Percentiles rank a stretch among this genome's conserved stretches.
Evolutionary conservation across 2,329 filamentous ascomycete genomes (phyloP).

Genomic region (Lasiodiplodia gonubiensis): DNA sequence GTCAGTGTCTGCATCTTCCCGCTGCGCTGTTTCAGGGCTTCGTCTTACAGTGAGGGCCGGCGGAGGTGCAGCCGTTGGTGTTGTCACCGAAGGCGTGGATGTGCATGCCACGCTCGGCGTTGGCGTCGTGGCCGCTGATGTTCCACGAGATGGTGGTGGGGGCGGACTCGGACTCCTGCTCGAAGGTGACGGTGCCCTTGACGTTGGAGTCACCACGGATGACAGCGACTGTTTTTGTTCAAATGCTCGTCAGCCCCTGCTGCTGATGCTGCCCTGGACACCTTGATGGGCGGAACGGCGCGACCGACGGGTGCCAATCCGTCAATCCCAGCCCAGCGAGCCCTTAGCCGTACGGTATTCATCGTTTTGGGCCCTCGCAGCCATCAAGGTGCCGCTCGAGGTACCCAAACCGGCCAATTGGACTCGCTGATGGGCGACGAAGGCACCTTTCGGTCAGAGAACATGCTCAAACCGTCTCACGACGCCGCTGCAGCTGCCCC

Average conservation of each 20-base stretch:
- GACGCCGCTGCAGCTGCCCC: conserved; percentile 40
- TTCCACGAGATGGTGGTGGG: conserved; percentile 91
- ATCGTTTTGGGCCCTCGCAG: conserved; percentile 13
- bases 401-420: conserved; percentile 21
- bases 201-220: conserved; percentile 98
- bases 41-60: conserved; percentile 89
- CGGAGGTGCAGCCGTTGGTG: conserved; percentile 99
- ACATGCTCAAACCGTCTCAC: conserved; percentile 64
- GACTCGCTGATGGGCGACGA: not conserved
- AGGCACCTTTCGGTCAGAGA: conserved; percentile 20
- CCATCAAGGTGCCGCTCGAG: conserved; percentile 27
- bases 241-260: conserved; percentile 19
- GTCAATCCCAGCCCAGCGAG: conserved; percentile 3
- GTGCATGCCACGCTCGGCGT: conserved; percentile 97
- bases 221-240: conserved; percentile 74
- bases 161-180: conserved; percentile 82
- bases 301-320: conserved; percentile 19
- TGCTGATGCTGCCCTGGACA: conserved; percentile 7
- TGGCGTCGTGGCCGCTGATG: conserved; percentile 89
- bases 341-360: conserved; percentile 16
- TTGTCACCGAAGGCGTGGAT: conserved; percentile 99
- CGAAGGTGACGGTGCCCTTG: conserved; percentile 91
- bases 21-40: conserved; percentile 32
- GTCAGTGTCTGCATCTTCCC: conserved; percentile 24
- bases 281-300: conserved; percentile 26